These are phyloP conservation scores for Gnomoniopsis smithogilvyi DNA, from an alignment of 2,329 filamentous ascomycete genomes.

Conservation along the genomic window DNA sequence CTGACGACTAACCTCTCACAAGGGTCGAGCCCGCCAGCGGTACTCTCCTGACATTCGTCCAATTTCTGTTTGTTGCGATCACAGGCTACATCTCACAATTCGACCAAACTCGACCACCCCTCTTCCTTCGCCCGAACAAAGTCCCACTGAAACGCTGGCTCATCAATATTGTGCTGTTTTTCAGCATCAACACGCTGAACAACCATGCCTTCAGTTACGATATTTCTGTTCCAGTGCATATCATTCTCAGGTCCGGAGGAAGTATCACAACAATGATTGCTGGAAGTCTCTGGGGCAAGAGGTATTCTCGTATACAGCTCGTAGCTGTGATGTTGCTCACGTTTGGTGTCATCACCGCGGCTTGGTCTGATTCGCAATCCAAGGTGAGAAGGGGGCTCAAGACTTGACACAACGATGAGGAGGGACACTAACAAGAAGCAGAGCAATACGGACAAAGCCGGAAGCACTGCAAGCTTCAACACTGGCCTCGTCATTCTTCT, in stretches of 20 bases:
- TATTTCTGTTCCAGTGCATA: slow-evolving; percentile 94
- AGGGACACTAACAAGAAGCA: slow-evolving; percentile 24
- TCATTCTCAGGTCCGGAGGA: slow-evolving; percentile 91
- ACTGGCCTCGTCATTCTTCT: slow-evolving; percentile 80
- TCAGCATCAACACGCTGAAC: slow-evolving; percentile 91
- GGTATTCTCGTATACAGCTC: slow-evolving; percentile 77
- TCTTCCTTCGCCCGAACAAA: slow-evolving; percentile 72
- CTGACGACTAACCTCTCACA: slow-evolving; percentile 18
- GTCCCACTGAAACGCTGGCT: slow-evolving; percentile 85
- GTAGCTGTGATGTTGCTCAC: slow-evolving; percentile 81
- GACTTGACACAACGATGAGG: background rate
- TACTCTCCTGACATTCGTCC: slow-evolving; percentile 83
- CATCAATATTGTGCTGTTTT: slow-evolving; percentile 86
- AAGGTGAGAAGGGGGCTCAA: slow-evolving; percentile 57
- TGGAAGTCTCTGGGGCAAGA: slow-evolving; percentile 83
- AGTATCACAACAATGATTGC: slow-evolving; percentile 93
- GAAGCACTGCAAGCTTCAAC: slow-evolving; percentile 42
- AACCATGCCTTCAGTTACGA: slow-evolving; percentile 97
- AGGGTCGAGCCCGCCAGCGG: slow-evolving; percentile 83
- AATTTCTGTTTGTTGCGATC: slow-evolving; percentile 79
- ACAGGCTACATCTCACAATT: slow-evolving; percentile 76
- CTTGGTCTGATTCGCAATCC: slow-evolving; percentile 81
- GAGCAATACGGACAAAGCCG: slow-evolving; percentile 24
- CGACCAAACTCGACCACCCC: slow-evolving; percentile 61
- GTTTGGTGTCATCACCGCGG: slow-evolving; percentile 79